phyloP scores from a whole-genome alignment of 805 yeast genomes.

The Peterozyma toletana region DNA sequence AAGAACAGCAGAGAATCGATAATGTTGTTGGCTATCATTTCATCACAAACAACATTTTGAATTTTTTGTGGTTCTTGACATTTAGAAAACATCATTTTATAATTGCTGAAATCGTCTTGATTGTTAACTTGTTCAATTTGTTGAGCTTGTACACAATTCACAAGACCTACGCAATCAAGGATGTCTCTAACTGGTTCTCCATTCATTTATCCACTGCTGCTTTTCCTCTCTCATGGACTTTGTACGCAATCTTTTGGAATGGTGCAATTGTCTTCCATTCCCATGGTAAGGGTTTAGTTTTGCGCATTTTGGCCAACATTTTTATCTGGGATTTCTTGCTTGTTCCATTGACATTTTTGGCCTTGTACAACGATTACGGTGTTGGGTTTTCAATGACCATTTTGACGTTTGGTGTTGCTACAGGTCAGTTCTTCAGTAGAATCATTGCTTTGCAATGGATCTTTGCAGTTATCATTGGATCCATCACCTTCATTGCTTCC shows the following conservation, averaged over 20 bases:
- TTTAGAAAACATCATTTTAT: conserved; percentile 56
- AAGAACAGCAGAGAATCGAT: conserved; percentile 24
- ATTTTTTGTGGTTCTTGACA: conserved; percentile 56
- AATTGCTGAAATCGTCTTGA: conserved; percentile 48
- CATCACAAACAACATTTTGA: conserved; percentile 50
- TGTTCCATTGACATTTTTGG: conserved; percentile 51
- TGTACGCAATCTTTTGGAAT: conserved; percentile 75
- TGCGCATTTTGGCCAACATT: conserved; percentile 65
- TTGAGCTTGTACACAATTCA: conserved; percentile 47
- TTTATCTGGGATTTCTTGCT: conserved; percentile 73
- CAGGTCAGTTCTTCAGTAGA: conserved; percentile 63
- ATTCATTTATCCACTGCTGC: conserved; percentile 65
- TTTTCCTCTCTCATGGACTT: conserved; percentile 67
- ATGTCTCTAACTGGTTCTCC: conserved; percentile 42
- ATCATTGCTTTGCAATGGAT: conserved; percentile 80
- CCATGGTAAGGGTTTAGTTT: conserved; percentile 40
- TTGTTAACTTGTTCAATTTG: conserved; percentile 55
- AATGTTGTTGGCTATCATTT: conserved; percentile 53
- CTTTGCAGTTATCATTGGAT: conserved; percentile 66
- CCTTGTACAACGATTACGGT: conserved; percentile 64
- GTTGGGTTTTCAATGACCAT: conserved; percentile 53
- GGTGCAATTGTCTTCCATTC: conserved; percentile 73
- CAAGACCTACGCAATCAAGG: conserved; percentile 50
- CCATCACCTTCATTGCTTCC: conserved; percentile 44
- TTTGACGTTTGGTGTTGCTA: conserved; percentile 57